phyloP scores from a whole-genome alignment of 306 rosid genomes.

The Rosa lucieae region DNA sequence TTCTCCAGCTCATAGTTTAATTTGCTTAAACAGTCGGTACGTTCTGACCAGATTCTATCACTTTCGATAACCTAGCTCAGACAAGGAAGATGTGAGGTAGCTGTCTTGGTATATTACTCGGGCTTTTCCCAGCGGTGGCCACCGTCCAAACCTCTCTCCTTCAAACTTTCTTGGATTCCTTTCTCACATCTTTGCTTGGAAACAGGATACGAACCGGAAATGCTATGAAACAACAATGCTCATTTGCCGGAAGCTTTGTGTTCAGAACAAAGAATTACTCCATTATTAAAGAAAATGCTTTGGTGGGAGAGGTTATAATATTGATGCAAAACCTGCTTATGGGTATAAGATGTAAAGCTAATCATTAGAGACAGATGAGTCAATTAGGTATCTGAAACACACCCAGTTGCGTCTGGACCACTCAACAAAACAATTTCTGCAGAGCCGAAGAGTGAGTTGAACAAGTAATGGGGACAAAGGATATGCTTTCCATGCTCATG shows the following conservation, averaged over 20 bases:
- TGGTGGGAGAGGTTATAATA: background rate
- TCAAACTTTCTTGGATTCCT: background rate
- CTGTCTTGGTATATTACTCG: background rate
- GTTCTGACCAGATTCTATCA: slow-evolving; percentile 19
- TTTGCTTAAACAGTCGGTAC: slow-evolving; percentile 11
- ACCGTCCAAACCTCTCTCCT: background rate
- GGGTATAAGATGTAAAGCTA: background rate
- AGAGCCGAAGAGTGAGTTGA: background rate
- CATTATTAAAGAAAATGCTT: background rate
- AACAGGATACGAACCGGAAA: too few species aligned
- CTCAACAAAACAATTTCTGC: background rate
- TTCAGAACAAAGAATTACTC: background rate
- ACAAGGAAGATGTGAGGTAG: background rate
- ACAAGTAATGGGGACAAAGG: slow-evolving; percentile 8
- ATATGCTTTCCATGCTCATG: slow-evolving; percentile 7
- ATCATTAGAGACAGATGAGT: background rate
- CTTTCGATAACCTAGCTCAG: background rate
- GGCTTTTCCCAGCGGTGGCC: background rate
- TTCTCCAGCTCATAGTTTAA: background rate
- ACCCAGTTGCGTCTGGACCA: background rate
- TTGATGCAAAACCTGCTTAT: background rate
- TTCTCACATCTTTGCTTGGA: background rate
- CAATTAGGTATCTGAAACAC: background rate
- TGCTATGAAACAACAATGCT: background rate
- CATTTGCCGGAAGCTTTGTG: background rate